These are phyloP conservation scores for Saitozyma sp. DNA, from an alignment of 768 basidiomycete species.

Conservation along the genomic window DNA sequence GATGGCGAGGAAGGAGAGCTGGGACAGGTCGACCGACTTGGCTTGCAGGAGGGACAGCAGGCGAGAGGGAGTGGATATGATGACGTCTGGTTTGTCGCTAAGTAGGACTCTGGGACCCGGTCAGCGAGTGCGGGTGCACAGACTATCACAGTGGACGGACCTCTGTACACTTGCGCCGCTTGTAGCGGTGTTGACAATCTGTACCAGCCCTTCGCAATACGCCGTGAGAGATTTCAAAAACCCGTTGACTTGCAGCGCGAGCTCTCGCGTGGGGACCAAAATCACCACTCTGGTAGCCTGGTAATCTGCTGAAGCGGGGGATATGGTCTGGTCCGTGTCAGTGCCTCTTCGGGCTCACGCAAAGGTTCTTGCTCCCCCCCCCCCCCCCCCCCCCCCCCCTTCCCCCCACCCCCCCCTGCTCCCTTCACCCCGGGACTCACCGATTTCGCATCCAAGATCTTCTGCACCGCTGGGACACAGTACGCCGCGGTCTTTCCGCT, in stretches of 20 bases:
- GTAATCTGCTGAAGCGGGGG: slow-evolving; percentile 39
- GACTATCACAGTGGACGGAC: slow-evolving; percentile 30
- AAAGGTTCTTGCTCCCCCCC: slow-evolving; percentile 1
- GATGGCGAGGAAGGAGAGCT: slow-evolving; percentile 83
- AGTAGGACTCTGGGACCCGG: slow-evolving; percentile 41
- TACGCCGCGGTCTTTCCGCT: slow-evolving; percentile 98
- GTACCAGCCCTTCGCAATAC: slow-evolving; percentile 74
- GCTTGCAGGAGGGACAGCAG: slow-evolving; percentile 68
- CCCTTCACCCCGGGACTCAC: slow-evolving; percentile 55
- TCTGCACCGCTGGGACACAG: slow-evolving; percentile 85
- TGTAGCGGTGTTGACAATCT: slow-evolving; percentile 72
- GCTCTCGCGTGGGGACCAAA: slow-evolving; percentile 76
- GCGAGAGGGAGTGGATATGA: slow-evolving; percentile 76
- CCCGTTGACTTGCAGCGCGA: slow-evolving; percentile 81
- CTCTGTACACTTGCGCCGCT: slow-evolving; percentile 55
- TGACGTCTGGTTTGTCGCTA: slow-evolving; percentile 73
- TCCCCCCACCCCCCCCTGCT: no score
- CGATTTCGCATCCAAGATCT: slow-evolving; percentile 74
- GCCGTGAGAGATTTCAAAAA: slow-evolving; percentile 66
- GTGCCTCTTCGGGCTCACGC: neutral
- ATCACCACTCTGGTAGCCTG: slow-evolving; percentile 65
- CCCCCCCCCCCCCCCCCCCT: no score
- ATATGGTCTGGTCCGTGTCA: slow-evolving; percentile 13
- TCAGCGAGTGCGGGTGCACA: neutral
- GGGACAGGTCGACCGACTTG: slow-evolving; percentile 66